Evolutionary conservation across 2,329 filamentous ascomycete genomes (phyloP).

Genomic region (Xylariaceae sp.): DNA sequence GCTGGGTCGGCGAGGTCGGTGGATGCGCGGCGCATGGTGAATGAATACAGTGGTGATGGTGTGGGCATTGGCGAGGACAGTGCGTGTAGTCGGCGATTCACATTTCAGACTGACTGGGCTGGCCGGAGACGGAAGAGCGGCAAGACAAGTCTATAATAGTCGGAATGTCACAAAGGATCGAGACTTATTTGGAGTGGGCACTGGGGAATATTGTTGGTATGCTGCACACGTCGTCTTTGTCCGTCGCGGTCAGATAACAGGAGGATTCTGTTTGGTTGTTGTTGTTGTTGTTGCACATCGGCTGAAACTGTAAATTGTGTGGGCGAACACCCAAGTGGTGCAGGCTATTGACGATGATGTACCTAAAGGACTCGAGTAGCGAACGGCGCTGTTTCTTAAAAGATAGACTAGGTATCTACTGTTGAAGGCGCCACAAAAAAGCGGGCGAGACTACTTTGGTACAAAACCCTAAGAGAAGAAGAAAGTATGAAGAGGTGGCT

Average conservation of each 20-base stretch:
- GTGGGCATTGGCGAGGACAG: conserved; percentile 26
- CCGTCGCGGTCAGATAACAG: conserved; percentile 13
- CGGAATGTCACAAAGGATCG: conserved; percentile 18
- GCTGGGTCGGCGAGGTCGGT: conserved; percentile 50
- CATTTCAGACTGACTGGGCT: conserved; percentile 30
- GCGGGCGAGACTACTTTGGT: conserved; percentile 1
- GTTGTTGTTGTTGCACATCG: not conserved
- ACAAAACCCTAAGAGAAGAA: not conserved
- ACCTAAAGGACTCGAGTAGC: not conserved
- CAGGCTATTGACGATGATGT: not conserved
- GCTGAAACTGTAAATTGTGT: not conserved
- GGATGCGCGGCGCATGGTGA: conserved; percentile 53
- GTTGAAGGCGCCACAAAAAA: not conserved
- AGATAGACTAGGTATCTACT: no score
- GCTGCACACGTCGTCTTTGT: conserved; percentile 21
- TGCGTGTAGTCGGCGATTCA: conserved; percentile 25
- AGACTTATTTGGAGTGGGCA: not conserved
- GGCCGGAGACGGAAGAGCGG: conserved; percentile 25
- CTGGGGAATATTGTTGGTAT: not conserved
- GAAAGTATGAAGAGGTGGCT: not conserved
- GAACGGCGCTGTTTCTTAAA: not conserved
- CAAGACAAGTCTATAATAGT: conserved; percentile 3
- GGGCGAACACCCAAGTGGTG: not conserved
- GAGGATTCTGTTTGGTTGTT: no score
- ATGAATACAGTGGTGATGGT: conserved; percentile 3